These are phyloP conservation scores for Cladosporium sp. DNA, from an alignment of 2,329 filamentous ascomycete genomes.

Conservation along the genomic window DNA sequence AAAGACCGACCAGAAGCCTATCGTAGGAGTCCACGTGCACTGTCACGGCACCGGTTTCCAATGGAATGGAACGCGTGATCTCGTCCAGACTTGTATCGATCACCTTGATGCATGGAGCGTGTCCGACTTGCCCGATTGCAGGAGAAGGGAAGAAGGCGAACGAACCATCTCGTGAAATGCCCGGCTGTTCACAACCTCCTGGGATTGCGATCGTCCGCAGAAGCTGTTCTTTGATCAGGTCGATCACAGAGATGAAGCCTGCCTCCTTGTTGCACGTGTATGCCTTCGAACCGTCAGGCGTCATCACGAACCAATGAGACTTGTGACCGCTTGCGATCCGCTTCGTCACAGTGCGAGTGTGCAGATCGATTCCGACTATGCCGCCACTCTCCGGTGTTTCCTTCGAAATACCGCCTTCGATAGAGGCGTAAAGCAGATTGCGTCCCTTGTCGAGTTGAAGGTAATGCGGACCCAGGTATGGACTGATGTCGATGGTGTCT, in stretches of 20 bases:
- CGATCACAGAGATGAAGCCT: slow-evolving; percentile 6
- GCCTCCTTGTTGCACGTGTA: slow-evolving; percentile 27
- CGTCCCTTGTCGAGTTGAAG: slow-evolving; percentile 17
- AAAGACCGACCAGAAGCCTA: background rate
- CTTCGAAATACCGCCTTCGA: slow-evolving; percentile 18
- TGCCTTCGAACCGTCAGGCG: slow-evolving; percentile 23
- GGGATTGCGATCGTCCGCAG: background rate
- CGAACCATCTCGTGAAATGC: background rate
- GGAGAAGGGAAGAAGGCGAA: slow-evolving; percentile 6
- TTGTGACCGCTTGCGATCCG: slow-evolving; percentile 21
- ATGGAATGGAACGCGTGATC: background rate
- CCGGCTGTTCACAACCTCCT: slow-evolving; percentile 10
- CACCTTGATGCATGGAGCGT: slow-evolving; percentile 9
- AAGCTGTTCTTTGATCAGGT: background rate
- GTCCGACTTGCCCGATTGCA: slow-evolving; percentile 2
- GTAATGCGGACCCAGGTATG: slow-evolving; percentile 22
- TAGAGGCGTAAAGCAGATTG: slow-evolving; percentile 22
- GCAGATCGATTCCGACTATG: slow-evolving; percentile 24
- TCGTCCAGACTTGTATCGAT: background rate
- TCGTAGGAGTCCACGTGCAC: background rate
- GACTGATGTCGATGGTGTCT: slow-evolving; percentile 23
- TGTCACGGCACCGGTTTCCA: background rate
- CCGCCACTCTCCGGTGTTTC: slow-evolving; percentile 12
- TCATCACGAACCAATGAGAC: slow-evolving; percentile 26
- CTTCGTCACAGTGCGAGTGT: slow-evolving; percentile 21